These are phyloP conservation scores for Cystofilobasidium bisporidii DNA, from an alignment of 768 basidiomycete genomes.

Conservation along the genomic window DNA sequence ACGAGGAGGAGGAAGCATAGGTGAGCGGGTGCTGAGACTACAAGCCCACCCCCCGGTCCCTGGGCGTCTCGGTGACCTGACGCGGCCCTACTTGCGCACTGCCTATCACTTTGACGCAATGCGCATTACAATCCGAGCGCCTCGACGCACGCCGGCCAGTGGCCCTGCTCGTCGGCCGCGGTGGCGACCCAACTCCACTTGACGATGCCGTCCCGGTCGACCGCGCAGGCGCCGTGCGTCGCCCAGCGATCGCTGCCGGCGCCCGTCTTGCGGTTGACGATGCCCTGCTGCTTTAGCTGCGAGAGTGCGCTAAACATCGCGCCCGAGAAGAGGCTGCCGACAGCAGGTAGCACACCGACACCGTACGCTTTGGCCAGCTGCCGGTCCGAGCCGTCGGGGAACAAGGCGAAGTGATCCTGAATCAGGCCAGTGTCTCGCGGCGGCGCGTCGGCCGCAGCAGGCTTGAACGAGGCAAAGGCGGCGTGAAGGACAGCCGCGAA, in stretches of 20 bases:
- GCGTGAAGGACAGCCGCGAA: constrained; percentile 21
- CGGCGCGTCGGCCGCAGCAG: background rate
- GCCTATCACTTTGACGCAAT: no score
- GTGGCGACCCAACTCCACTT: constrained; percentile 16
- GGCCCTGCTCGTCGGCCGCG: constrained; percentile 20
- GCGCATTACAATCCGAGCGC: background rate
- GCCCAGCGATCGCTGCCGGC: constrained; percentile 24
- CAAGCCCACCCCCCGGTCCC: no score
- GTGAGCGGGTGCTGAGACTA: no score
- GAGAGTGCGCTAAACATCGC: background rate
- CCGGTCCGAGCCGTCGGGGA: constrained; percentile 16
- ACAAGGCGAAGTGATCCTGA: constrained; percentile 21
- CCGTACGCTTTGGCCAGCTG: constrained; percentile 18
- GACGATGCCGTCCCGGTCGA: constrained; percentile 16
- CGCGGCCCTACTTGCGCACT: no score
- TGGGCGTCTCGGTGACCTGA: no score
- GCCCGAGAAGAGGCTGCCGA: background rate
- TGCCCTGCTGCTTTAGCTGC: constrained; percentile 19
- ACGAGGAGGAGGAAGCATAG: no score
- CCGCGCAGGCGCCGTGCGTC: constrained; percentile 12
- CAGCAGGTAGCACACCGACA: constrained; percentile 13
- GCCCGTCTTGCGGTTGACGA: constrained; percentile 23
- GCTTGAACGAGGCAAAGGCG: constrained; percentile 14
- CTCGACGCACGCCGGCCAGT: constrained; percentile 16
- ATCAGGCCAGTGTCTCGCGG: constrained; percentile 10